Evolutionary conservation across 495 filamentous ascomycete genomes (phyloP), one percentile per base, ranked within the genome.

Genomic region (Aspergillus funiculosus): DNA sequence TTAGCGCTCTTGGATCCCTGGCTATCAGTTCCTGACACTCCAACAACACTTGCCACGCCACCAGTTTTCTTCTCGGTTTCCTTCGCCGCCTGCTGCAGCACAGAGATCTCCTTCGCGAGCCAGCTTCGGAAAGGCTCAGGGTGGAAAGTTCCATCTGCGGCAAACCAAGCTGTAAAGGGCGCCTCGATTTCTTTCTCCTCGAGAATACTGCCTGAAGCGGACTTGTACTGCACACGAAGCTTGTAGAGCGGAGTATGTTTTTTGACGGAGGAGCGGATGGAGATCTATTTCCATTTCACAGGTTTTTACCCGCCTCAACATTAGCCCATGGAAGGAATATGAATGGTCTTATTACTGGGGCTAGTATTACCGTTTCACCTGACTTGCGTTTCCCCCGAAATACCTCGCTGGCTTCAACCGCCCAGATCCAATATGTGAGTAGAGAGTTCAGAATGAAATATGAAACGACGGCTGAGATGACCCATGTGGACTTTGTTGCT

Each of bases 111-210:
- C 17, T 68, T 73, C 20, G 86, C 85, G 20, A 95, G 63, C 80
- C 88, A 85, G 45, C 76, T 73, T 66, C 92, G 88, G 58, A 95
- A 89, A 6, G 89, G 90, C 51, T 81, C 77, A 3, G 83, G 77
- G 38, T 94, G 78, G 56, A 98, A 94, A 37, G 75, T 77, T 5
- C 92, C 91, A 27, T 86, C 78, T 3, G 69, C 72, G 46, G 90
- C 83, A 64, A 95, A 97, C 89, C 89, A 98, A 19, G 75, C 75
- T 14, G 82, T 85, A 61, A 95, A 97, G 3, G 85, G 75, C 5
- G 81, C 73, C 48, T 76, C 71, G 31, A 88, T 60, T 43, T 79
- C 72, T 50, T 78, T 72, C 18, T 64, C 64, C 53, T 71, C 60
- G 4, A 68, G 52, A 2, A 70, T 60, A 48, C 71, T 69, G 17